phyloP scores from a whole-genome alignment of 805 yeast genomes.

The Candida xyloterini region DNA sequence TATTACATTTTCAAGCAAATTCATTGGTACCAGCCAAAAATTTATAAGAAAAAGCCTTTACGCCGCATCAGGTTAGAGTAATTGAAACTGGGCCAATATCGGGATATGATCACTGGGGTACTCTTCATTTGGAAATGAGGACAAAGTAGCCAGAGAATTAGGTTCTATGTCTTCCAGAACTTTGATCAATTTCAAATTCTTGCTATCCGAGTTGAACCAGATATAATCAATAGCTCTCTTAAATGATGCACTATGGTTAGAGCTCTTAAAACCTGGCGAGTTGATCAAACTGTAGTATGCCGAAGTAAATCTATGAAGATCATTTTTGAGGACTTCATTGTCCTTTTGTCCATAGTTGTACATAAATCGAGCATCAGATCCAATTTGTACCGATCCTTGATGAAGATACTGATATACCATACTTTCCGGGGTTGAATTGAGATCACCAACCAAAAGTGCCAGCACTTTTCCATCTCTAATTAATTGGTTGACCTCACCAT shows the following conservation, averaged over 20 bases:
- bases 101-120: slow-evolving; percentile 54
- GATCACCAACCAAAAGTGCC: slow-evolving; percentile 53
- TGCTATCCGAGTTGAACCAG: slow-evolving; percentile 42
- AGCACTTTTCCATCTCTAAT: slow-evolving; percentile 29
- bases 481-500: slow-evolving; percentile 11
- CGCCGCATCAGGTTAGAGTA: not conserved
- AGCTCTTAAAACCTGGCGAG: slow-evolving; percentile 25
- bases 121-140: slow-evolving; percentile 47
- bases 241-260: slow-evolving; percentile 49
- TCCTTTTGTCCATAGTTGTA: slow-evolving; percentile 21
- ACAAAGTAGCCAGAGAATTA: slow-evolving; percentile 35
- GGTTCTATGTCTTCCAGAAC: slow-evolving; percentile 52
- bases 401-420: slow-evolving; percentile 45
- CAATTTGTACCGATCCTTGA: slow-evolving; percentile 25
- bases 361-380: slow-evolving; percentile 19
- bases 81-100: slow-evolving; percentile 25
- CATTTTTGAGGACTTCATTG: slow-evolving; percentile 10
- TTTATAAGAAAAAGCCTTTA: not conserved
- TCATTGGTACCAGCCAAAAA: not conserved
- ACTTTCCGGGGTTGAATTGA: slow-evolving; percentile 51
- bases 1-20: not conserved
- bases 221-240: slow-evolving; percentile 57
- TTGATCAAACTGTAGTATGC: slow-evolving; percentile 29
- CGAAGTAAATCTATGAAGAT: slow-evolving; percentile 24
- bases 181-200: slow-evolving; percentile 38